Conservation (phyloP, 441 rosid genomes). For the Gossypium schwendimanii region DNA sequence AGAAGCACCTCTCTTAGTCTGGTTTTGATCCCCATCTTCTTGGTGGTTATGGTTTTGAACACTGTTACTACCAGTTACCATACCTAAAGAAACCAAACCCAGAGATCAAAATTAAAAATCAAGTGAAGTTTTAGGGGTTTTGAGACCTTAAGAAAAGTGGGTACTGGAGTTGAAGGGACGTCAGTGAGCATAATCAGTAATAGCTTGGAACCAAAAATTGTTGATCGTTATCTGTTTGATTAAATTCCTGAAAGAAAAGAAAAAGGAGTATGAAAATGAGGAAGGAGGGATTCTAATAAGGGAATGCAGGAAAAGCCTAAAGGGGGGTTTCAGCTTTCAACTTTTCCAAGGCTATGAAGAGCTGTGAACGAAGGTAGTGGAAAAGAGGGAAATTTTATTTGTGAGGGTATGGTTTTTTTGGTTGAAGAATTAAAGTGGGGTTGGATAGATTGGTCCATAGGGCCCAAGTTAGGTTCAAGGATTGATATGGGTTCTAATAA, state of each 20-base stretch:
- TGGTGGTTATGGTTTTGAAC: conserved; percentile 31
- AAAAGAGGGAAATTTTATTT: conserved; percentile 22
- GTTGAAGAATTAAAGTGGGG: too few species aligned
- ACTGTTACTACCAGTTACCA: conserved; percentile 48
- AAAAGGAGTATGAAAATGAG: neutral
- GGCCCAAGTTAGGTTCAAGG: too few species aligned
- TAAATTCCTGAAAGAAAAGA: neutral
- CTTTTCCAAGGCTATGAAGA: conserved; percentile 9
- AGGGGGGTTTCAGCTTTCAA: neutral
- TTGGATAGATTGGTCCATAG: too few species aligned
- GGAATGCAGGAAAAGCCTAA: neutral
- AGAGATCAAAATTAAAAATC: neutral
- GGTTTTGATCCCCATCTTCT: conserved; percentile 55
- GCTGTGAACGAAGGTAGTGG: conserved; percentile 1
- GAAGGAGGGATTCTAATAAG: conserved; percentile 1
- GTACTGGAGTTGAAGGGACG: conserved; percentile 1
- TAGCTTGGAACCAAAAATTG: neutral
- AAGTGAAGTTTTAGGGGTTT: neutral
- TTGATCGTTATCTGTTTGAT: neutral
- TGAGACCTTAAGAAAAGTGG: conserved; percentile 25
- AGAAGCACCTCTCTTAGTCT: conserved; percentile 38
- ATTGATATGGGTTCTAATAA: too few species aligned
- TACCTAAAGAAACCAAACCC: conserved; percentile 14
- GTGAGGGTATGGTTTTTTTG: conserved; percentile 5
- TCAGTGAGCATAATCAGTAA: conserved; percentile 1